Conservation (phyloP, 2,329 filamentous ascomycete genomes). For the Nigrospora oryzae region DNA sequence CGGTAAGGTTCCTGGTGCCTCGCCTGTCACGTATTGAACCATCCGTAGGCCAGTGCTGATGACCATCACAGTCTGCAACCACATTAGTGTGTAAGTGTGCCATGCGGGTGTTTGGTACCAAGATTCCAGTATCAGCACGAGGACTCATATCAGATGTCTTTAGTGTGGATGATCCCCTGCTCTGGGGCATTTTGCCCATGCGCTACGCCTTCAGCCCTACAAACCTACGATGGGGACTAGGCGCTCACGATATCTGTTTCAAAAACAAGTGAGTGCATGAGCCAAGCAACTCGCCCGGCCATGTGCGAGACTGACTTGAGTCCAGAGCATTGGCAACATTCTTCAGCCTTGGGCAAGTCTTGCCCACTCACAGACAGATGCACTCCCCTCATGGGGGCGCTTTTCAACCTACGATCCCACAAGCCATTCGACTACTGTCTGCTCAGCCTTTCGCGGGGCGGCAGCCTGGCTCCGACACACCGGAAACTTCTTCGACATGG, state of each 20-base stretch:
- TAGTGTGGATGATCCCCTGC: slow-evolving; percentile 86
- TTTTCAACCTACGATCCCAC: slow-evolving; percentile 80
- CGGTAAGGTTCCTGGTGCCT: slow-evolving; percentile 38
- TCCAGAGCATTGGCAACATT: slow-evolving; percentile 61
- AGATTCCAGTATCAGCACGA: not conserved
- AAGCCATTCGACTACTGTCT: slow-evolving; percentile 79
- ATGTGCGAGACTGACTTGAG: slow-evolving; percentile 4
- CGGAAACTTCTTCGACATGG: not conserved
- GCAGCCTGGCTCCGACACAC: not conserved
- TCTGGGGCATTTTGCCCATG: slow-evolving; percentile 83
- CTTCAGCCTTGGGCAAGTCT: slow-evolving; percentile 81
- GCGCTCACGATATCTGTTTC: slow-evolving; percentile 93
- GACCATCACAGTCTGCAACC: slow-evolving; percentile 64
- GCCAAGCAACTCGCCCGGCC: not conserved
- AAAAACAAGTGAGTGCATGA: slow-evolving; percentile 58
- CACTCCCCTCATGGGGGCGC: slow-evolving; percentile 77
- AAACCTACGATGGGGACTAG: slow-evolving; percentile 81
- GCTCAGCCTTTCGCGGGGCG: slow-evolving; percentile 32
- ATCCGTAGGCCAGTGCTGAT: slow-evolving; percentile 6
- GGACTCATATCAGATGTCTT: slow-evolving; percentile 1
- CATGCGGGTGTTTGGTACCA: slow-evolving; percentile 8
- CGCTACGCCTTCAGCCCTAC: slow-evolving; percentile 62
- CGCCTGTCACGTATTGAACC: not conserved
- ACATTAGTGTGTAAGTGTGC: slow-evolving; percentile 73
- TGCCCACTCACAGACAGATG: slow-evolving; percentile 76